Conservation (phyloP, 1,139 yeast genomes). For the Scheffersomyces insectosa region DNA sequence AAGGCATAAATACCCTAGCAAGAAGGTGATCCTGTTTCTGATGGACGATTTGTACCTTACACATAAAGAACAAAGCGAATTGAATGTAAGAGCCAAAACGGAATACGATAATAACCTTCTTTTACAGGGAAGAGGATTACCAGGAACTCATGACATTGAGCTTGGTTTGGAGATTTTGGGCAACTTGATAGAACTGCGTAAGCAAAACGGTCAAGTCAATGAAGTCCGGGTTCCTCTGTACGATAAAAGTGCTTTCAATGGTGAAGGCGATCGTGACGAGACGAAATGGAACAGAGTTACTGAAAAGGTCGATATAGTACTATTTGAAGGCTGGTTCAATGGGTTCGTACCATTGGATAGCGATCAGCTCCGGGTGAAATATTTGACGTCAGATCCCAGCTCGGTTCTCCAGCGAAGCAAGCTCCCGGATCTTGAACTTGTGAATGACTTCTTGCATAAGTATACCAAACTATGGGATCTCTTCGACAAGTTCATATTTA, state of each 20-base stretch:
- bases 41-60: conserved; percentile 86
- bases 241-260: conserved; percentile 73
- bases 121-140: conserved; percentile 80
- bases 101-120: conserved; percentile 46
- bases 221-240: conserved; percentile 59
- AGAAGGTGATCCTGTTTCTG: conserved; percentile 59
- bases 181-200: conserved; percentile 10
- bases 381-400: conserved; percentile 18
- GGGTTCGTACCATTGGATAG: conserved; percentile 59
- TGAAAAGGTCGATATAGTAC: conserved; percentile 57
- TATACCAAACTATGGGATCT: conserved; percentile 61
- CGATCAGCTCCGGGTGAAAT: conserved; percentile 21
- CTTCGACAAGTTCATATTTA: conserved; percentile 62
- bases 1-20: conserved; percentile 32
- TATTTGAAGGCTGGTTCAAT: conserved; percentile 94
- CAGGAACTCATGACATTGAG: conserved; percentile 86
- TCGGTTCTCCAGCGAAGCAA: conserved; percentile 23
- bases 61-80: conserved; percentile 52
- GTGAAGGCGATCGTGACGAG: conserved; percentile 73
- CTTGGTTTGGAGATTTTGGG: conserved; percentile 31
- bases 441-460: conserved; percentile 50
- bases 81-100: conserved; percentile 35
- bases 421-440: conserved; percentile 31
- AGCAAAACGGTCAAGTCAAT: conserved; percentile 10
- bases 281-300: conserved; percentile 36